Percentiles rank a stretch among this genome's conserved stretches.
Conservation (phyloP, 805 yeast genomes). For the Monosporozyma aerobia region DNA sequence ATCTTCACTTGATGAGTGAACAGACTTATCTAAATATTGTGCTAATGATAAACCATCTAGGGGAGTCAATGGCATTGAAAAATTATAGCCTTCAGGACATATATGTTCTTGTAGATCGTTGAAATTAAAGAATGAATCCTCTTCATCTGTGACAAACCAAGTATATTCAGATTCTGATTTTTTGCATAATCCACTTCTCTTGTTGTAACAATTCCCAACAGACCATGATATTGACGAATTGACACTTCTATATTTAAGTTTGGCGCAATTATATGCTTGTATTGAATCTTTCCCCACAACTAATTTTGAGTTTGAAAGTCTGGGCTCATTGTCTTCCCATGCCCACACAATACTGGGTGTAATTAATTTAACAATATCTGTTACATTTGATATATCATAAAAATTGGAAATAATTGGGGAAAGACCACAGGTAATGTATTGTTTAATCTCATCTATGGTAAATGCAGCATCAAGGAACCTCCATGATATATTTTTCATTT, state of each 20-base stretch:
- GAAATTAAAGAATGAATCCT: conserved; percentile 37
- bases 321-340: conserved; percentile 59
- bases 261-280: conserved; percentile 40
- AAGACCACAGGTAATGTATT: conserved; percentile 47
- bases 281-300: conserved; percentile 16
- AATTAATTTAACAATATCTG: conserved; percentile 28
- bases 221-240: conserved; percentile 43
- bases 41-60: conserved; percentile 33
- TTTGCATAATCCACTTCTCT: conserved; percentile 49
- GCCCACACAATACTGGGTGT: conserved; percentile 50
- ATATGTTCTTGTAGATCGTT: conserved; percentile 15
- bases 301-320: conserved; percentile 5
- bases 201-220: conserved; percentile 56
- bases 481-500: conserved; percentile 27
- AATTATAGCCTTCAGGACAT: conserved; percentile 32
- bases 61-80: conserved; percentile 45
- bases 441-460: conserved; percentile 30
- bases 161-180: conserved; percentile 30
- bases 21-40: conserved; percentile 8
- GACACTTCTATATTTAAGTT: conserved; percentile 16
- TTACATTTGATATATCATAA: conserved; percentile 11
- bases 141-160: conserved; percentile 36
- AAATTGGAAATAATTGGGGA: conserved; percentile 52
- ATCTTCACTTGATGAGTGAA: conserved; percentile 1
- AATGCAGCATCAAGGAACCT: conserved; percentile 38